A percentile compares a stretch with the other conserved stretches of the same genome.
These are phyloP conservation scores for Ensete ventricosum DNA, from an alignment of 176 grass and related monocot genomes.

Conservation along the genomic window DNA sequence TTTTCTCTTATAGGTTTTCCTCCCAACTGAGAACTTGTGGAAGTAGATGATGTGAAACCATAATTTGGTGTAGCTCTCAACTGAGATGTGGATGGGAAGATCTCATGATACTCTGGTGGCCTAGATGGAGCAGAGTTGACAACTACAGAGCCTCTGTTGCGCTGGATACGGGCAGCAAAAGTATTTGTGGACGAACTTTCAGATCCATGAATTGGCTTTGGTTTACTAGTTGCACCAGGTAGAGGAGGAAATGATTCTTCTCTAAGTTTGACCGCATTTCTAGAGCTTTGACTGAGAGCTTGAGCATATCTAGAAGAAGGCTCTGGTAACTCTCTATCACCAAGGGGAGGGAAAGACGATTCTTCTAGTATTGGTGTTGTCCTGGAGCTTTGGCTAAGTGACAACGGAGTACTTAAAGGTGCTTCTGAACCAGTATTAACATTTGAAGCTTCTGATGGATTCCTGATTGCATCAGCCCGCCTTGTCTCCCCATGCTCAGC, in stretches of 20 bases:
- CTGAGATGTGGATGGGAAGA: conserved; percentile 31
- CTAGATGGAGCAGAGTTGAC: conserved; percentile 42
- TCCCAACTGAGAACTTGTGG: conserved; percentile 17
- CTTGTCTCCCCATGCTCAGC: conserved; percentile 17
- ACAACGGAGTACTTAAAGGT: background rate
- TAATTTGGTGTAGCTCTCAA: conserved; percentile 16
- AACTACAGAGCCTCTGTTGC: conserved; percentile 43
- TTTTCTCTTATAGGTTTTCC: conserved; percentile 35
- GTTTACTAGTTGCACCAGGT: conserved; percentile 58
- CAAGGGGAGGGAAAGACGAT: conserved; percentile 81
- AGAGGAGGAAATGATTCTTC: conserved; percentile 92
- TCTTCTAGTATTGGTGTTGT: conserved; percentile 49
- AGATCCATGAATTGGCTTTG: conserved; percentile 32
- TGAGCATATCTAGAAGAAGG: conserved; percentile 58
- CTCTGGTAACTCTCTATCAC: conserved; percentile 52
- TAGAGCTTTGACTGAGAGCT: conserved; percentile 61
- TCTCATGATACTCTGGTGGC: conserved; percentile 17
- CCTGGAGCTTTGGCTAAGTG: conserved; percentile 37
- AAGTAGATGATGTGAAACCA: background rate
- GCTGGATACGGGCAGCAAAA: conserved; percentile 57
- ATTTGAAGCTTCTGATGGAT: conserved; percentile 34
- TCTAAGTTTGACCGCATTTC: conserved; percentile 38
- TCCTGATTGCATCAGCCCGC: conserved; percentile 17
- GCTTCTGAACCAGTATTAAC: conserved; percentile 23
- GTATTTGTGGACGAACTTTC: conserved; percentile 55